A percentile compares a stretch with the other conserved stretches of the same genome.
Evolutionary conservation across 331 rosid species (phyloP).

Genomic region (Stylosanthes scabra): DNA sequence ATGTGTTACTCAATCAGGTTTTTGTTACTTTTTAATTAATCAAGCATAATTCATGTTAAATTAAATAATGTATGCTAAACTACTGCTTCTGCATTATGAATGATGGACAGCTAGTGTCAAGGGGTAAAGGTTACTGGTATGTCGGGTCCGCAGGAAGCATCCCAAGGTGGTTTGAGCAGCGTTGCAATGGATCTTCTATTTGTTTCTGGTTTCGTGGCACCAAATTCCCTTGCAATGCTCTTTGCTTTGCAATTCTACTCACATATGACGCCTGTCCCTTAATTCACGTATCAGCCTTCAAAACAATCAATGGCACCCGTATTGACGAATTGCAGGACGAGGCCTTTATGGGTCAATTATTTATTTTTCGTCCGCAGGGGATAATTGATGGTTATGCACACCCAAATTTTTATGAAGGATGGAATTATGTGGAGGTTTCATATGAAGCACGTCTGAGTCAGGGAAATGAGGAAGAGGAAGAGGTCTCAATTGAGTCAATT

Average conservation of each 20-base stretch:
- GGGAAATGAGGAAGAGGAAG: too few relatives aligned
- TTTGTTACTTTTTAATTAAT: not conserved
- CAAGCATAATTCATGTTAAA: too few relatives aligned
- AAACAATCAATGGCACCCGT: not conserved
- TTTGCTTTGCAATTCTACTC: not conserved
- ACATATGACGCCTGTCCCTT: not conserved
- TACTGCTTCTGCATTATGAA: not conserved
- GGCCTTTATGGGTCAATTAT: not conserved
- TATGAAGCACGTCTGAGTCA: not conserved
- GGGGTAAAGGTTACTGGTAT: too few relatives aligned
- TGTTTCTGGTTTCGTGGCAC: conserved; percentile 7
- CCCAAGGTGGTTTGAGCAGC: conserved; percentile 23
- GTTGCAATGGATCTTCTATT: not conserved
- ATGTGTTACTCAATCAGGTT: conserved; percentile 28
- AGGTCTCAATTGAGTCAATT: not conserved
- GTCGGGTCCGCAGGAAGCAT: not conserved
- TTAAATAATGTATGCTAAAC: not conserved
- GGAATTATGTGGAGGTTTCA: conserved; percentile 23
- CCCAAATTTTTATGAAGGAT: not conserved
- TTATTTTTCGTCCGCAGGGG: not conserved
- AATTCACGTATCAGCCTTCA: not conserved
- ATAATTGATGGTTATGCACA: not conserved
- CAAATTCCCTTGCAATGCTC: not conserved
- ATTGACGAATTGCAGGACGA: too few relatives aligned
- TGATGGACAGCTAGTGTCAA: not conserved